phyloP scores from a whole-genome alignment of 371 early-diverging fungal genomes.

The Sporodiniella umbellata region DNA sequence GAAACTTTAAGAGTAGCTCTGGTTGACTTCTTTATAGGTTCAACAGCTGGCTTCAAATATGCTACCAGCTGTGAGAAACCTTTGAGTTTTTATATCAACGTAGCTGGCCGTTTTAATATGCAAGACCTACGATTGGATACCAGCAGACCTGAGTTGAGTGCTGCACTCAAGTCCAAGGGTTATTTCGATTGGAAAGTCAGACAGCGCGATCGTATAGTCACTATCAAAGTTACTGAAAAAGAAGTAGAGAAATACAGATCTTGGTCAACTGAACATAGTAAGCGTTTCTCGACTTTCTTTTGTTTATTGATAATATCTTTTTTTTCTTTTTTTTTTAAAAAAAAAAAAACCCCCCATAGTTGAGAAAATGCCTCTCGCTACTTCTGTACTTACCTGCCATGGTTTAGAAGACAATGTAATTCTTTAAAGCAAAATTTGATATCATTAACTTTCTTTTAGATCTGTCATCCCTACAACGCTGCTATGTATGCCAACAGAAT shows the following conservation, averaged over 20 bases:
- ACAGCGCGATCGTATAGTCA: conserved; percentile 28
- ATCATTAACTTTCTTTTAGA: conserved; percentile 18
- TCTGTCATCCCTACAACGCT: conserved; percentile 57
- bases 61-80: conserved; percentile 45
- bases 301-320: no score
- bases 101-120: conserved; percentile 58
- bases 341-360: background rate
- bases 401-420: conserved; percentile 53
- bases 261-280: conserved; percentile 45
- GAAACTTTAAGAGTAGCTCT: background rate
- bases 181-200: conserved; percentile 41
- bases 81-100: conserved; percentile 45
- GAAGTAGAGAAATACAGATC: conserved; percentile 33
- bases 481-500: conserved; percentile 49
- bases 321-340: background rate
- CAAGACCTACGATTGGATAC: conserved; percentile 29
- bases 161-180: conserved; percentile 34
- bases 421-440: background rate
- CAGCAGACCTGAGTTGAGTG: conserved; percentile 29
- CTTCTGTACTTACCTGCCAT: conserved; percentile 56
- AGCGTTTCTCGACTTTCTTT: no score
- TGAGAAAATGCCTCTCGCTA: conserved; percentile 52
- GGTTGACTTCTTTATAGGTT: conserved; percentile 27
- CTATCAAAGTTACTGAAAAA: conserved; percentile 31
- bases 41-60: conserved; percentile 51